Evolutionary conservation across 2,329 filamentous ascomycete genomes (phyloP), one percentile per base, ranked within the genome.

Genomic region (Colletotrichum cuscutae): DNA sequence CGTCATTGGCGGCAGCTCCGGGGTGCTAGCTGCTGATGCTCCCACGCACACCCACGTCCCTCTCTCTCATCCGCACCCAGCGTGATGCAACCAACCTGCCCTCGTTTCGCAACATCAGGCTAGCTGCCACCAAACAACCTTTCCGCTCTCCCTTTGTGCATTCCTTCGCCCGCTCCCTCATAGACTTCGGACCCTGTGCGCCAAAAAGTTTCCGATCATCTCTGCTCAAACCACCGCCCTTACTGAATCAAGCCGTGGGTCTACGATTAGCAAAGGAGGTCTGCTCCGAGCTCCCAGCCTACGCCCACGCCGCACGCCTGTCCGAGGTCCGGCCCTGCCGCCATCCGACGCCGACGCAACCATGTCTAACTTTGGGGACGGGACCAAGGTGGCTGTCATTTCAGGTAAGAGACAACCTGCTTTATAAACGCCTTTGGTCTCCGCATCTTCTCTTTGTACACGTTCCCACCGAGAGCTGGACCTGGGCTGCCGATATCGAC

Each of bases 341-440:
- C 69, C 61, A 62, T 65, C 61, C 61, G 73, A 73, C 71, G 56
- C 67, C 61, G 52, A 68, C 64, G 28, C 71, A 65, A 68, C 56
- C 67, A 71, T 73, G 64, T 67, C 67, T 71, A 72, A 68, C 68
- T 72, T 74, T 56, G 73, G 71, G 54, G 71, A 74, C 64, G 57
- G 52, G 19, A 46, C 42, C 56, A 75, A 75, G 61, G 67, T 74
- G 46, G 64, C 64, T 30, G 62, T 65, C 60, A 37, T 71, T 68
- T 46, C 71, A 68, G 73, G 73, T 75, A 71, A 62, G 73, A 59
- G 53, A 37, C 46, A 59, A 15, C 28, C 57, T 22, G 19, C 19
- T 49, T 22, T 42, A 65, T 69, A 70, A 71, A 59, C 58, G 65
- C 30, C 52, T 26, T n/a, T 30, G 9, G 58, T 28, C 62, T 58